These are phyloP conservation scores for Monosporozyma aquatica DNA, from an alignment of 805 yeast genomes.

Conservation along the genomic window DNA sequence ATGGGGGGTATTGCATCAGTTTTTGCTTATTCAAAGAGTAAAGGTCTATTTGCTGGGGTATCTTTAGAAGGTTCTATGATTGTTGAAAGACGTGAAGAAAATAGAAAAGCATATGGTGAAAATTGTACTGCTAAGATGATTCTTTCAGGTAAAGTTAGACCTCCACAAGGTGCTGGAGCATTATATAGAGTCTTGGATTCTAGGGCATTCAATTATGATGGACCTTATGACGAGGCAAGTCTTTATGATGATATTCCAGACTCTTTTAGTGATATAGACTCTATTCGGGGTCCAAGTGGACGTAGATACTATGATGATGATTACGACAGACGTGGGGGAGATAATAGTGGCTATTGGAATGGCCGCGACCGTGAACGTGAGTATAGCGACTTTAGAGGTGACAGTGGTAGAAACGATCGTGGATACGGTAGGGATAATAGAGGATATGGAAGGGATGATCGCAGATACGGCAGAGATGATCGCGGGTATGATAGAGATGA, in stretches of 20 bases:
- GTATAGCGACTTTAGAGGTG: slow-evolving; percentile 1
- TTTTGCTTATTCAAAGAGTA: slow-evolving; percentile 89
- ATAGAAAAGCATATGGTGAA: slow-evolving; percentile 86
- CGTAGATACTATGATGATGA: slow-evolving; percentile 7
- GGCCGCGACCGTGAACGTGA: slow-evolving; percentile 7
- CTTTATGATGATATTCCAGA: slow-evolving; percentile 46
- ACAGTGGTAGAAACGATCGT: slow-evolving; percentile 2
- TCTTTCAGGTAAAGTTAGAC: slow-evolving; percentile 73
- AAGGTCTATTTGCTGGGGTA: slow-evolving; percentile 95
- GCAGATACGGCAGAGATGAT: slow-evolving; percentile 1
- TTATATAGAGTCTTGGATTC: slow-evolving; percentile 78
- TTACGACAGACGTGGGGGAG: slow-evolving; percentile 20
- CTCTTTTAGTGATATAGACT: slow-evolving; percentile 26
- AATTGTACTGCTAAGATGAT: slow-evolving; percentile 79
- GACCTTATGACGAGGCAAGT: slow-evolving; percentile 47
- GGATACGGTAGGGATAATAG: slow-evolving; percentile 15
- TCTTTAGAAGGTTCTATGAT: slow-evolving; percentile 96
- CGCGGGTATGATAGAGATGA: slow-evolving; percentile 2
- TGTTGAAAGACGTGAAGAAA: slow-evolving; percentile 93
- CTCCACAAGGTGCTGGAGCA: slow-evolving; percentile 85
- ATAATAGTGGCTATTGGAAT: slow-evolving; percentile 13
- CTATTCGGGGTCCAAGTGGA: not conserved
- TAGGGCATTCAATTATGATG: slow-evolving; percentile 54
- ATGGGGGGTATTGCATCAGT: slow-evolving; percentile 79
- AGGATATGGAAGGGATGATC: slow-evolving; percentile 5